Base-by-base conservation (phyloP, 352 stramenopile species). In the Pythium aquatile region DNA sequence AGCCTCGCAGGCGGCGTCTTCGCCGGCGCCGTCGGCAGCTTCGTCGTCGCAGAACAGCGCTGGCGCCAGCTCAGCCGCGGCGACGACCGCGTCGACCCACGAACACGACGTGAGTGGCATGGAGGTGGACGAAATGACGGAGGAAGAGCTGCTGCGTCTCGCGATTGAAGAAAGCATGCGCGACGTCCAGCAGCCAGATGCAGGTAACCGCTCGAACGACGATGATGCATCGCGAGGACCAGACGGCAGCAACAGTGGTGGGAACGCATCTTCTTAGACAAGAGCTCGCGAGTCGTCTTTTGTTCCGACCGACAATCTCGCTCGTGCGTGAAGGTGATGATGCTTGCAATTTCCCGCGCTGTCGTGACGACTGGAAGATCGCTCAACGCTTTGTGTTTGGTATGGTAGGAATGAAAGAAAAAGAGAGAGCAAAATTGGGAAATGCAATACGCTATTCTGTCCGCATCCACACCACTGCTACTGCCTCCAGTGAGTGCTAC, bases 91-190 rank as follows among this genome's bases (percentile, higher is more conserved):
- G 24, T 91, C 85, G 24, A 77, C 85, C 49, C 83, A 90, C 56
- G 83, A 92, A 33, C 77, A 94, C 61, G 86, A 95, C 56, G 79
- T 90, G 57, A 77, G 76, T 49, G 81, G 82, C 55, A 90, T 92
- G 75, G 85, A 95, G 58, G 79, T 90, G 62, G 86, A 95, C 63
- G 86, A 95, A 32, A 92, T 95, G 84, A 83, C 87, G 11, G 87
- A 96, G 44, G 87, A 96, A 26, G 87, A 96, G 61, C 76, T 96
- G 28, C 67, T 96, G 57, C 85, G 85, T 52, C 69, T 94, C 14
- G 87, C 87, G 20, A 96, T 96, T 56, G 87, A 94, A 69, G 87
- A 94, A 60, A 93, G 82, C 63, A 96, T 96, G 87, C 85, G 85
- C 53, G 85, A 95, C 58, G 82, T 75, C 20, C 81, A 87, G 61